Percentiles rank a stretch among this genome's conserved stretches.
Conservation (phyloP, 1,139 yeast genomes). For the Maudiozyma humilis region DNA sequence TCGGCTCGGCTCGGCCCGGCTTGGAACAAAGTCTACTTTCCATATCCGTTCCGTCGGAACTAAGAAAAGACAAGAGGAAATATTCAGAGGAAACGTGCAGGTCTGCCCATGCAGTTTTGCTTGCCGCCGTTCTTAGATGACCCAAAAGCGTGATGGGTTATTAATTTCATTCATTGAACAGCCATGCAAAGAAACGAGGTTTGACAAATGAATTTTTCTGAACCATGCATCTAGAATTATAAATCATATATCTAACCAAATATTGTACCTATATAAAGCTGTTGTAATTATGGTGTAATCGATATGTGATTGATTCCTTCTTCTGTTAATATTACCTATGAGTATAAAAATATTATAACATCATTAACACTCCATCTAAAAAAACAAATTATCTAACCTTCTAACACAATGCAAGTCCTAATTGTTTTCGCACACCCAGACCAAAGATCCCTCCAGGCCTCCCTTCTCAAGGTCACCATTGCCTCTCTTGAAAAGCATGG, state of each 20-base stretch:
- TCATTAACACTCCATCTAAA: neutral
- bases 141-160: too few relatives aligned
- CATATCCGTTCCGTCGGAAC: neutral
- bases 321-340: neutral
- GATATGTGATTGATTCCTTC: neutral
- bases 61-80: neutral
- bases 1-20: neutral
- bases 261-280: neutral
- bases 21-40: neutral
- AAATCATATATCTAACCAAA: too few relatives aligned
- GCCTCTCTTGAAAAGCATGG: slow-evolving; percentile 16
- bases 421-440: slow-evolving; percentile 27
- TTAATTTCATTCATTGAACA: neutral
- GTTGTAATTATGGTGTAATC: too few relatives aligned
- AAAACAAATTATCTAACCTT: neutral
- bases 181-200: neutral
- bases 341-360: neutral
- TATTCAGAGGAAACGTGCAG: too few relatives aligned
- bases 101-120: too few relatives aligned
- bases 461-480: slow-evolving; percentile 14
- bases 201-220: too few relatives aligned
- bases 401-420: slow-evolving; percentile 12
- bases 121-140: too few relatives aligned
- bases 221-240: too few relatives aligned
- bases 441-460: slow-evolving; percentile 17